Conservation (phyloP, 2,329 filamentous ascomycete species). For the Pseudogymnoascus sp. region DNA sequence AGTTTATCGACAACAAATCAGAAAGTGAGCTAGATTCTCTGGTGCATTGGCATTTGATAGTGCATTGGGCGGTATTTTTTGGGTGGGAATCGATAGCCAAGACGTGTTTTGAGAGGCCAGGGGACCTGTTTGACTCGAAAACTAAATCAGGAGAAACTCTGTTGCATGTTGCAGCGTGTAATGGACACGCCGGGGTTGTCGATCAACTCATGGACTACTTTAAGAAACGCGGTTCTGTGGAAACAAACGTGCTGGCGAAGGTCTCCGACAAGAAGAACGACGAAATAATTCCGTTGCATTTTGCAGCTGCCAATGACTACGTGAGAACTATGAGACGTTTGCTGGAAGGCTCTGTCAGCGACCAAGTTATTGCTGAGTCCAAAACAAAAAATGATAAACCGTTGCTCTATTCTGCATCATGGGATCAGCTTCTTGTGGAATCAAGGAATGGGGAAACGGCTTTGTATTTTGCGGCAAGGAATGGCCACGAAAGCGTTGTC, state of each 20-base stretch:
- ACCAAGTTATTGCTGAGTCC: background rate
- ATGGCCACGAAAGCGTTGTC: background rate
- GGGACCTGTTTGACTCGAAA: background rate
- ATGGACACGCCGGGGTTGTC: background rate
- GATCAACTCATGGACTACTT: background rate
- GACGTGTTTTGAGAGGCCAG: background rate
- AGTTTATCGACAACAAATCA: background rate
- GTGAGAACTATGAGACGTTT: background rate
- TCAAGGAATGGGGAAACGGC: background rate
- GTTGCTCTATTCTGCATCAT: background rate
- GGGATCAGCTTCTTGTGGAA: background rate
- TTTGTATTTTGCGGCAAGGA: background rate
- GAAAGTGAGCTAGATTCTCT: background rate
- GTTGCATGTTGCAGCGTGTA: background rate
- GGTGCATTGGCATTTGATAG: background rate
- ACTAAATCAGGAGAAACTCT: background rate
- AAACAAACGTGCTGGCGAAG: background rate
- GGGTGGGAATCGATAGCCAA: background rate
- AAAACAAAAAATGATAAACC: background rate
- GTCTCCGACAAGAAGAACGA: background rate
- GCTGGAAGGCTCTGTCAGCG: background rate
- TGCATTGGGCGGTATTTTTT: background rate
- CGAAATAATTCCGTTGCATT: background rate
- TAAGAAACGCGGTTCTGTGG: background rate
- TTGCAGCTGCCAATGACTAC: background rate